A percentile compares a stretch with the other conserved stretches of the same genome.
phyloP scores from a whole-genome alignment of 306 rosid genomes.

The Prunus mira region DNA sequence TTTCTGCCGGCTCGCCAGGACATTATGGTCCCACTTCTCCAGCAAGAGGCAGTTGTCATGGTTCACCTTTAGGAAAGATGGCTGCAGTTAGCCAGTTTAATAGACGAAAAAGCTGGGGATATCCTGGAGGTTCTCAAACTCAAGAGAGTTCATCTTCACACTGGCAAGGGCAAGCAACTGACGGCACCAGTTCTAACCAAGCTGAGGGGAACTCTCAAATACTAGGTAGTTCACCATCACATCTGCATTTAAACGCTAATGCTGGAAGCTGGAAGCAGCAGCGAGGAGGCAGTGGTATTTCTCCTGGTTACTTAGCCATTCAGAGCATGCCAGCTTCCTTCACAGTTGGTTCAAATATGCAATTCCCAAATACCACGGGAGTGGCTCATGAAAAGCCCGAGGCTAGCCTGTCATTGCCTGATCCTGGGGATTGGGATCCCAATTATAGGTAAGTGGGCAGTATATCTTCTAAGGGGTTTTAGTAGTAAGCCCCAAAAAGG shows the following conservation, averaged over 20 bases:
- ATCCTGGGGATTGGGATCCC: conserved; percentile 99
- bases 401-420: conserved; percentile 59
- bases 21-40: conserved; percentile 97
- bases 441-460: conserved; percentile 68
- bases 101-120: conserved; percentile 86
- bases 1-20: conserved; percentile 79
- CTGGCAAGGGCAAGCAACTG: conserved; percentile 71
- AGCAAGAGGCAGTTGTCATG: conserved; percentile 90
- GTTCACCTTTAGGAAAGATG: conserved; percentile 91
- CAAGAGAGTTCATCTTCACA: conserved; percentile 72
- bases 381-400: conserved; percentile 56
- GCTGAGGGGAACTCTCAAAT: conserved; percentile 66
- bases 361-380: conserved; percentile 45
- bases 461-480: not conserved
- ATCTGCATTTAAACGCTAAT: conserved; percentile 55
- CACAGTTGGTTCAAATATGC: conserved; percentile 44
- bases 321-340: conserved; percentile 51
- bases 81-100: conserved; percentile 79
- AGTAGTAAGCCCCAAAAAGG: no score
- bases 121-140: conserved; percentile 71
- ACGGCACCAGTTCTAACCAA: conserved; percentile 49
- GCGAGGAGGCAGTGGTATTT: conserved; percentile 52
- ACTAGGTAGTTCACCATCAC: conserved; percentile 65
- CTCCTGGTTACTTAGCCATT: conserved; percentile 47
- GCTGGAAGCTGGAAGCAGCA: conserved; percentile 75